Percentiles rank a stretch among this genome's conserved stretches.
Evolutionary conservation across 1,284 basidiomycete species (phyloP).

Genomic region (Phylloboletellus chloephorus): DNA sequence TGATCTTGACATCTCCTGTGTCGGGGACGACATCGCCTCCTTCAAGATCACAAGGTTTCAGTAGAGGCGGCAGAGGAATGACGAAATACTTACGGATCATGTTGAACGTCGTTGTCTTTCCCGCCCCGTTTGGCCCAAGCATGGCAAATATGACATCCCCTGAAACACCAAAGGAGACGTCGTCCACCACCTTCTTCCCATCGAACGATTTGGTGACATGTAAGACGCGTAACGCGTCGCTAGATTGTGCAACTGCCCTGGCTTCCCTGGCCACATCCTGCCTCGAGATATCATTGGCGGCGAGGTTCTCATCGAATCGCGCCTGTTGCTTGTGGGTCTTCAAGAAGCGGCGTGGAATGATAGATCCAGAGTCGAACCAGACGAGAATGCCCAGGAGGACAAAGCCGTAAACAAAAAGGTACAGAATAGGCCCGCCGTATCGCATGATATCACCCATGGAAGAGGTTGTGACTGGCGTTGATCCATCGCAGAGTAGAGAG

Average conservation of each 20-base stretch:
- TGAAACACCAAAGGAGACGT: constrained; percentile 66
- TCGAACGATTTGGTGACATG: constrained; percentile 63
- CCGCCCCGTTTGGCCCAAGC: constrained; percentile 77
- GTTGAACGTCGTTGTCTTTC: constrained; percentile 76
- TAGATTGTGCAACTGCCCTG: constrained; percentile 40
- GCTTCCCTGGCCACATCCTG: constrained; percentile 55
- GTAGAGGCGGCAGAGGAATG: not conserved
- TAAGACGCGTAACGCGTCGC: constrained; percentile 60
- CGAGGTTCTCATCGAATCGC: constrained; percentile 11
- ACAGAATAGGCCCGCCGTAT: constrained; percentile 73
- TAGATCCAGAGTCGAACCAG: constrained; percentile 56
- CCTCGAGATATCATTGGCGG: constrained; percentile 16
- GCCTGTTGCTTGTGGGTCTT: constrained; percentile 14
- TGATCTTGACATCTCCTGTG: constrained; percentile 61
- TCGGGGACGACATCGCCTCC: constrained; percentile 61
- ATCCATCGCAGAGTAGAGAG: constrained; percentile 65
- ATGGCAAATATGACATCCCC: constrained; percentile 64
- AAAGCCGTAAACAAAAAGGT: constrained; percentile 56
- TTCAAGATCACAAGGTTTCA: constrained; percentile 19
- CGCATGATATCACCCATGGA: constrained; percentile 51
- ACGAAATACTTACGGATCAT: constrained; percentile 53
- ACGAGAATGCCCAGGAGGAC: constrained; percentile 54
- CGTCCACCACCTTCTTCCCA: constrained; percentile 59
- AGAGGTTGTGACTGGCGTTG: constrained; percentile 41
- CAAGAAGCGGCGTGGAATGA: constrained; percentile 33